Evolutionary conservation across 208 protist genomes (phyloP), one percentile per base, ranked within the genome.

Genomic region (Balamuthia mandrillaris): DNA sequence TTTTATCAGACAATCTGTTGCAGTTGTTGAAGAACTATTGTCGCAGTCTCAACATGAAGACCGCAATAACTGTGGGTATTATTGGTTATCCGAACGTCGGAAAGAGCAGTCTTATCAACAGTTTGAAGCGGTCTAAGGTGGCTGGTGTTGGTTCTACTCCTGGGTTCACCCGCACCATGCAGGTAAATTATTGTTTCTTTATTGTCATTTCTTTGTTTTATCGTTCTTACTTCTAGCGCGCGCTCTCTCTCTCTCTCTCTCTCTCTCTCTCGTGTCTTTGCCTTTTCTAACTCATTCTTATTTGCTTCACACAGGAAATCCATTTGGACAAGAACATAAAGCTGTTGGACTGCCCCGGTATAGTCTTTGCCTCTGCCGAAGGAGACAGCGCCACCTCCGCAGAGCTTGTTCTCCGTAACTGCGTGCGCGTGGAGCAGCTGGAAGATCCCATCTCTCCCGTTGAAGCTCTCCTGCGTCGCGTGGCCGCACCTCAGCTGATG

Each of bases 51-150:
- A 93, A 91, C 75, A 86, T 93, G n/a, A 95, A 93, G 81, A 96
- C 41, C 89, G 91, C 93, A 5, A 97, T 99, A 74, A 94, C 95
- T 24, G 97, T 99, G 18, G 97, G 97, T 58, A 96, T 98, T 41
- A 97, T 98, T 91, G 98, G 98, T 39, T 98, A 98, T 85, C 98
- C 98, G 33, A 99, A 99, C 87, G 98, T 99, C 9, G 98, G 91
- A 52, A 99, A 99, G 90, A 96, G 91, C 37, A 97, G 95, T 44
- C 91, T 99, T 29, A 99, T 99, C 86, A 99, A 99, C 86, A 94
- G 95, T 0, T 91, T 99, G n/a, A 98, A 98, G 88, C 93, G 97
- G 14, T 93, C 93, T 54, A 45, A 86, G 35, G 60, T 84, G 3
- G 86, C 88, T 7, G 70, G 75, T 39, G 90, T 92, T 5, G 91